Evolutionary conservation across 352 stramenopile species (phyloP), one percentile per base, ranked within the genome.

Genomic region (Pythium chondricola): DNA sequence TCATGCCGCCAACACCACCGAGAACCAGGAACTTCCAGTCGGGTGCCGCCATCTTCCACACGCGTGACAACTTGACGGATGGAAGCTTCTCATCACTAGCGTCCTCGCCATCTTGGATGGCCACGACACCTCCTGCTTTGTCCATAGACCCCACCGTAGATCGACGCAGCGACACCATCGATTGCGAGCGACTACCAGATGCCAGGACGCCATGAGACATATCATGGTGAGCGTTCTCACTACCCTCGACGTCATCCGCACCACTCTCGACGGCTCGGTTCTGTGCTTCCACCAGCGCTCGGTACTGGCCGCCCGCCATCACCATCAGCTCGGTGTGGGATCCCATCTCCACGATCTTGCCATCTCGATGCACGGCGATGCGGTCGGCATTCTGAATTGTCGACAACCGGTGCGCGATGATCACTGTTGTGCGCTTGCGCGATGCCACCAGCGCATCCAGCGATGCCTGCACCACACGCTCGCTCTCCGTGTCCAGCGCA

Each of bases 291-390:
- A 87, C 59, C 3, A 87, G 49, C 17, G 18, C 44, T 3, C 59
- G 60, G 44, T 85, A 87, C 18, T 73, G 61, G 7, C 75, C 73
- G 24, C 67, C 39, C 0, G 55, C n/a, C 13, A 79, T 64, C 13
- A 27, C 17, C 45, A 98, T 62, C n/a, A 99, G 69, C 40, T 97
- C 81, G 6, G 88, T 69, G 59, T 99, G 95, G 8, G 81, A 95
- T 6, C 95, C 96, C 10, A 85, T 58, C 61, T 98, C 95, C 4
- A 95, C 77, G n/a, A 99, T 88, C 20, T 52, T 56, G 6, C 96
- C 96, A 16, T 85, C 65, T 16, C 93, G 67, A 48, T 98, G 71
- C 13, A 99, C 95, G n/a, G 93, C 82, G 47, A 99, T 99, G 30
- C 83, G 72, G 57, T 98, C 82, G 41, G 91, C 95, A 65, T 97